Base-by-base conservation (phyloP, 1,284 basidiomycete genomes). In the Singerocomus rubriflavus region DNA sequence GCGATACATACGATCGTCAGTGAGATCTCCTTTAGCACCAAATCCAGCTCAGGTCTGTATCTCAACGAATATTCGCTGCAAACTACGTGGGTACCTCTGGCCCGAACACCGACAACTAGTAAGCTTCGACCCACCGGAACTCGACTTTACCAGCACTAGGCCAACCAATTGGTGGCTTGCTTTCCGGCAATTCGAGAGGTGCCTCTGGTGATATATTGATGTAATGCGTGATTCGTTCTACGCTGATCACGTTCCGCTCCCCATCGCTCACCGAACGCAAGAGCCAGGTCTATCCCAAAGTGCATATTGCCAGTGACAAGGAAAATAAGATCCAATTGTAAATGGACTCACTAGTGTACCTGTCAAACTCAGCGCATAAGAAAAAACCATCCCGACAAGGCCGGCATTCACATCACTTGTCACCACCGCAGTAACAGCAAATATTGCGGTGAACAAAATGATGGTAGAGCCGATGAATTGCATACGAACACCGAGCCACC, bases 171-270 rank as follows among this genome's bases (percentile, higher is more conserved):
- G 74, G 67, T 0, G 89, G 87, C 52, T 84, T 79, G 21, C 70
- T 73, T 17, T 85, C 84, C 0, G 82, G 78, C 9, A 90, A 73
- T 56, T 90, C 85, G 53, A 81, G 80, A 0, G 91, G 83, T 3
- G 89, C 90, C 67, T 96, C 93, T 0, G 85, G 74, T 12, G 73
- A 65, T n/a, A 94, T 75, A 6, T 64, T 69, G 27, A 87, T 84
- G 64, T 96, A 85, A 55, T 86, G 81, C 36, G 84, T 61, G 52
- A 89, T 84, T 9, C 87, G 77, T 68, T 92, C 91, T 8, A 91
- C 88, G 56, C 91, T 93, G 55, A 95, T 92, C 60, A 97, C 88
- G 64, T 95, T 96, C 67, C 93, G 91, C 69, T 97, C 94, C 12
- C 96, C 91, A 61, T 98, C 94, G 53, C 88, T 91, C 0, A 91